phyloP scores from a whole-genome alignment of 1,284 basidiomycete species.

The Leccinum glutinopallens region DNA sequence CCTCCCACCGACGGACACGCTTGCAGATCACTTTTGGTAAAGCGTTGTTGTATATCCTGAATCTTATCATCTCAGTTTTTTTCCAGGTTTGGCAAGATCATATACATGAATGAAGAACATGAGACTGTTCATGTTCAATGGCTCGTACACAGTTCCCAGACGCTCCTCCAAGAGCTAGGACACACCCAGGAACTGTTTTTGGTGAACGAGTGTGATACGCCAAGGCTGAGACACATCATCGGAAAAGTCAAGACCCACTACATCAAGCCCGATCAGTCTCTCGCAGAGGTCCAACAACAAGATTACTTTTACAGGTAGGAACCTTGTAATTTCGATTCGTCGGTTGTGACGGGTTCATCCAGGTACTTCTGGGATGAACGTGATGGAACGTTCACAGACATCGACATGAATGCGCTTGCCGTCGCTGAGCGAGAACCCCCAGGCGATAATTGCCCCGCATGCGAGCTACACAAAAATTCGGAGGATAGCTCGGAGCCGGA shows the following conservation, averaged over 20 bases:
- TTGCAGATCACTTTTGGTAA: slow-evolving; percentile 66
- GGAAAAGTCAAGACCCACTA: slow-evolving; percentile 40
- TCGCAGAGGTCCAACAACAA: slow-evolving; percentile 30
- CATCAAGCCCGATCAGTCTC: slow-evolving; percentile 20
- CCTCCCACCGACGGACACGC: slow-evolving; percentile 39
- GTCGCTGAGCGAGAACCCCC: slow-evolving; percentile 24
- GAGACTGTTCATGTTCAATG: slow-evolving; percentile 63
- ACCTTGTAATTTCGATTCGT: neutral
- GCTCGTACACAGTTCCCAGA: slow-evolving; percentile 66
- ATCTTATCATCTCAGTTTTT: slow-evolving; percentile 2
- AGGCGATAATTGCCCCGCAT: slow-evolving; percentile 55
- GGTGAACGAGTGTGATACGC: slow-evolving; percentile 51
- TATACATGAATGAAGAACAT: slow-evolving; percentile 48
- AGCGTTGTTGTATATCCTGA: neutral
- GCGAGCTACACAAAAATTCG: slow-evolving; percentile 37
- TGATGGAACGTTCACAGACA: slow-evolving; percentile 20
- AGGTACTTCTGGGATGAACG: slow-evolving; percentile 32
- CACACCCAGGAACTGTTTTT: slow-evolving; percentile 67
- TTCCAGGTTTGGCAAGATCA: slow-evolving; percentile 65
- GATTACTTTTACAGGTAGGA: slow-evolving; percentile 63
- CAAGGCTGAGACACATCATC: neutral
- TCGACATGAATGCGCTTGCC: slow-evolving; percentile 29
- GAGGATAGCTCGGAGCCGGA: slow-evolving; percentile 31
- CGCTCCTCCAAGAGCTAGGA: slow-evolving; percentile 56
- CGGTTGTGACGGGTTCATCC: slow-evolving; percentile 12